Conservation (phyloP, 2,329 filamentous ascomycete genomes). For the Cladophialophora carrionii region DNA sequence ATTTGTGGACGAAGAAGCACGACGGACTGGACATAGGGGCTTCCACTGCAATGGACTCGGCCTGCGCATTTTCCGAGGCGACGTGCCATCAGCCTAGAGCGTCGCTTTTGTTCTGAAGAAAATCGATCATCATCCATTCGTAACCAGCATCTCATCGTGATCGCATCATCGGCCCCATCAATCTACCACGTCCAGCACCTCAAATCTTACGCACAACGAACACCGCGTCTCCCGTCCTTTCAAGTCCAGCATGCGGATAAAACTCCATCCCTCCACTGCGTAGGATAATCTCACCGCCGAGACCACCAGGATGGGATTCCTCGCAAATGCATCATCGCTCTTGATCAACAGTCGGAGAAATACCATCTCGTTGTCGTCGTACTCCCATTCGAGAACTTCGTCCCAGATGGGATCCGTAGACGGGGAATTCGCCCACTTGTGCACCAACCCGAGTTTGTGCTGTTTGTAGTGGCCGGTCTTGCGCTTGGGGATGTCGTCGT, state of each 20-base stretch:
- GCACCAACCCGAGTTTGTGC: constrained; percentile 36
- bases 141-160: background rate
- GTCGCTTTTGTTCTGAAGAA: background rate
- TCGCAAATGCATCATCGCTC: constrained; percentile 37
- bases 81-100: background rate
- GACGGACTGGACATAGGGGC: background rate
- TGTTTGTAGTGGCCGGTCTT: constrained; percentile 37
- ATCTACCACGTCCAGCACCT: constrained; percentile 27
- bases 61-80: background rate
- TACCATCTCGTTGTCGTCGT: constrained; percentile 36
- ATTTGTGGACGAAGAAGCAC: background rate
- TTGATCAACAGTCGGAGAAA: constrained; percentile 38
- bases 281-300: constrained; percentile 35
- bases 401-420: constrained; percentile 37
- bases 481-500: constrained; percentile 30
- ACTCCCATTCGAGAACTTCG: constrained; percentile 37
- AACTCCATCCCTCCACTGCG: constrained; percentile 33
- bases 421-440: constrained; percentile 27
- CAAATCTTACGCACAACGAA: constrained; percentile 34
- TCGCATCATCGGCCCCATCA: background rate
- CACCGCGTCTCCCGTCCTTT: constrained; percentile 33
- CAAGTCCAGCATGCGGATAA: constrained; percentile 34
- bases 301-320: constrained; percentile 36
- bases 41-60: too few relatives aligned
- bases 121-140: background rate